These are phyloP conservation scores for Drechmeria coniospora DNA, from an alignment of 2,329 filamentous ascomycete species.

Conservation along the genomic window DNA sequence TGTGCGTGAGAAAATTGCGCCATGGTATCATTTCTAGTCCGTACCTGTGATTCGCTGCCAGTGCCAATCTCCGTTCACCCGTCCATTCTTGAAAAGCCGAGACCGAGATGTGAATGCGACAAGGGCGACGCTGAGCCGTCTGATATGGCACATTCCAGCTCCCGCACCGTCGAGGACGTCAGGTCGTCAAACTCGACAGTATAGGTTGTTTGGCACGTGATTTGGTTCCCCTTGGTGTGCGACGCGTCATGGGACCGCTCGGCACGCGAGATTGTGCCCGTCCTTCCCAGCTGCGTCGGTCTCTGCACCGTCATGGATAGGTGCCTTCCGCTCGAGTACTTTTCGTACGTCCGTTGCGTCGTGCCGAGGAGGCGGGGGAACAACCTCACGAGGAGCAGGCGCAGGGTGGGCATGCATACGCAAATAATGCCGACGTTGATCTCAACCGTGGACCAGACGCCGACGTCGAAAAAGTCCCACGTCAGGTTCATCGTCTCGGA, in stretches of 20 bases:
- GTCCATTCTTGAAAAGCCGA: not conserved
- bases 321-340: slow-evolving; percentile 8
- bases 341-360: slow-evolving; percentile 14
- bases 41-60: not conserved
- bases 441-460: slow-evolving; percentile 21
- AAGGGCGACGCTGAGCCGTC: not conserved
- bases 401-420: slow-evolving; percentile 21
- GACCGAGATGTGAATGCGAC: not conserved
- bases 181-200: slow-evolving; percentile 13
- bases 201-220: slow-evolving; percentile 19
- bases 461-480: slow-evolving; percentile 18
- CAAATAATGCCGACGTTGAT: slow-evolving; percentile 23
- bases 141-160: slow-evolving; percentile 1
- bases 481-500: slow-evolving; percentile 16
- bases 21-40: not conserved
- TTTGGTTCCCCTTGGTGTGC: slow-evolving; percentile 11
- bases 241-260: slow-evolving; percentile 7
- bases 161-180: slow-evolving; percentile 7
- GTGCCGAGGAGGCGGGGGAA: slow-evolving; percentile 20
- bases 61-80: not conserved
- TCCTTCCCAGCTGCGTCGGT: slow-evolving; percentile 7
- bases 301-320: slow-evolving; percentile 3
- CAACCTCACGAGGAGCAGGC: slow-evolving; percentile 18
- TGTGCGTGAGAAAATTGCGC: too few species aligned
- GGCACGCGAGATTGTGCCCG: slow-evolving; percentile 9